Evolutionary conservation across 768 basidiomycete genomes (phyloP), one percentile per base, ranked within the genome.

Genomic region (Gelatoporia subvermispora): DNA sequence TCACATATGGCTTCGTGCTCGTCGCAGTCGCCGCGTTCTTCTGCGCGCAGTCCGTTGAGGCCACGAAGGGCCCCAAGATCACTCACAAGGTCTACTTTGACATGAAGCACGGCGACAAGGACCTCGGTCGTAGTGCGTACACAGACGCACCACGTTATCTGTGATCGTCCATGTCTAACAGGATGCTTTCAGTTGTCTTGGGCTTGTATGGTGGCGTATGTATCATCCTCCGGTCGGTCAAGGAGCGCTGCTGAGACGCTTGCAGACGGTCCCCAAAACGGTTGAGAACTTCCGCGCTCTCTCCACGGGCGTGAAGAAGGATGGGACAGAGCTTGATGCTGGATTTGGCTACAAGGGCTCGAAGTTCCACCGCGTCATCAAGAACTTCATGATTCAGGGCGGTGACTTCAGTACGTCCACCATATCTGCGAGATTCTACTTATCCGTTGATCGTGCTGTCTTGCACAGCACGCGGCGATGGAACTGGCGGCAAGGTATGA

Each of bases 281-380:
- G 93, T 75, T 21, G 94, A 93, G 77, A 98, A 98, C 79, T 98
- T 98, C 82, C 86, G 93, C 49, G 91, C 93, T 41, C 77, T 99
- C 57, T 74, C 89, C 11, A 90, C 92, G 34, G 90, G 94, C 49
- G 74, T 82, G 59, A 81, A 78, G 58, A 90, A 86, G 71, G 81
- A 88, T 49, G 89, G 88, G 51, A 75, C 76, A 1, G 65, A 70
- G 25, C 61, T 75, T 46, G 79, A 81, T 16, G 79, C 88, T 41
- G 92, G 85, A 16, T 95, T 77, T 62, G 93, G 94, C 9, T 99
- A 93, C 79, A 87, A 95, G 69, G 93, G 91, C 38, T 93, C 92
- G 51, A 85, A 84, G 58, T 99, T 99, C 82, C 95, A 99, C 72
- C 87, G 94, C 64, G 81, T 97, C 52, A 95, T 96, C 66, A 89